These are phyloP conservation scores for Flaveria trinervia DNA, from an alignment of 129 eudicot genomes.

Conservation along the genomic window DNA sequence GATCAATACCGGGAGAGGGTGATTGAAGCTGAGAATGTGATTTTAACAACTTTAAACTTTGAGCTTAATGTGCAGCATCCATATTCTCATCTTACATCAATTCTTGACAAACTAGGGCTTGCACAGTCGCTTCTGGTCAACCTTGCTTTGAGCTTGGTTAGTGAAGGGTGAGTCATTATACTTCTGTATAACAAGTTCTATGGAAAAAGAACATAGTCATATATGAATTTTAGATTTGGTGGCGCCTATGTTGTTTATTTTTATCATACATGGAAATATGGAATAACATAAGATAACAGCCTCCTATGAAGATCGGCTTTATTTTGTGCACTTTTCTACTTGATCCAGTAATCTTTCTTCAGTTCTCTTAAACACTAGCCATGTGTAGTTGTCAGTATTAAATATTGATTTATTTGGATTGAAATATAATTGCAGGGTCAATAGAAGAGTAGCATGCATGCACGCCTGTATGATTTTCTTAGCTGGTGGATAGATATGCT, in stretches of 20 bases:
- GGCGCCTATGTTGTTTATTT: slow-evolving; percentile 16
- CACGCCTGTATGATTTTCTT: slow-evolving; percentile 91
- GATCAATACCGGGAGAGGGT: slow-evolving; percentile 86
- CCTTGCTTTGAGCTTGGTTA: slow-evolving; percentile 79
- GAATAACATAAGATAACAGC: slow-evolving; percentile 24
- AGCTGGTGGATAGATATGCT: slow-evolving; percentile 99
- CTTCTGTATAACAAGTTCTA: slow-evolving; percentile 7
- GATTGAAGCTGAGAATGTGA: slow-evolving; percentile 78
- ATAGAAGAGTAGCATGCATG: slow-evolving; percentile 79
- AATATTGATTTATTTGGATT: slow-evolving; percentile 89
- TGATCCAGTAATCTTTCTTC: slow-evolving; percentile 29
- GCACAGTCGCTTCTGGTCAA: slow-evolving; percentile 74
- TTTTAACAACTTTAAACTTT: slow-evolving; percentile 81
- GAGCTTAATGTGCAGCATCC: slow-evolving; percentile 98
- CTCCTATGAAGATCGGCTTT: slow-evolving; percentile 27
- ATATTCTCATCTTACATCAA: slow-evolving; percentile 74
- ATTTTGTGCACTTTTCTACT: slow-evolving; percentile 26
- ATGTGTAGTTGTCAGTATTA: slow-evolving; percentile 37
- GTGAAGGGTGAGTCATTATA: slow-evolving; percentile 75
- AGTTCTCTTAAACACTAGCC: slow-evolving; percentile 30
- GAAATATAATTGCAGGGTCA: slow-evolving; percentile 96
- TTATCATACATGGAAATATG: slow-evolving; percentile 13
- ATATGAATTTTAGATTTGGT: background rate
- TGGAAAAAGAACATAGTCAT: background rate
- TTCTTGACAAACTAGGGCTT: slow-evolving; percentile 82